Evolutionary conservation across 805 yeast genomes (phyloP).

Genomic region (Starmera pachycereana): DNA sequence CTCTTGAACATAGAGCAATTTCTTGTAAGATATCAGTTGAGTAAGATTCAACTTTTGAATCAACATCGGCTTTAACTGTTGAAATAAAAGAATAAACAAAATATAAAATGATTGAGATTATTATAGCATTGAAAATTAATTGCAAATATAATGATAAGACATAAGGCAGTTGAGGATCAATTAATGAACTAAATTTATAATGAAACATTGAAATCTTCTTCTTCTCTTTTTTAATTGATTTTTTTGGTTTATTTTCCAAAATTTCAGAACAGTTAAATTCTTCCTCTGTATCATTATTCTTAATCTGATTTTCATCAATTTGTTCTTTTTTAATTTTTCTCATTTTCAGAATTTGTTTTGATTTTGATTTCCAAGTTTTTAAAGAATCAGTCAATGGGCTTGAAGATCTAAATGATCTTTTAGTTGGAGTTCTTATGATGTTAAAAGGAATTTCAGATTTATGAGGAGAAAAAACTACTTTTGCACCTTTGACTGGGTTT

Average conservation of each 20-base stretch:
- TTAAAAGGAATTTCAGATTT: conserved; percentile 11
- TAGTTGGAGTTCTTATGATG: not conserved
- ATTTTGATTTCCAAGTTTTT: conserved; percentile 3
- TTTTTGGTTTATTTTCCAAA: conserved; percentile 1
- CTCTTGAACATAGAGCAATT: conserved; percentile 57
- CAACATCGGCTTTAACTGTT: conserved; percentile 60
- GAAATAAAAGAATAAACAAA: conserved; percentile 39
- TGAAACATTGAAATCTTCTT: conserved; percentile 1
- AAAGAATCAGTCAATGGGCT: conserved; percentile 17
- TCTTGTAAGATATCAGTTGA: conserved; percentile 50
- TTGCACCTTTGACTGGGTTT: conserved; percentile 24
- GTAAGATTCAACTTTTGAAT: conserved; percentile 54
- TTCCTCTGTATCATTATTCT: not conserved
- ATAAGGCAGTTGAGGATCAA: conserved; percentile 43
- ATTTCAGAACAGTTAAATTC: too few species aligned
- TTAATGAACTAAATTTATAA: conserved; percentile 7
- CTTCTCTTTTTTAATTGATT: conserved; percentile 1
- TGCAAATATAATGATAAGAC: conserved; percentile 55
- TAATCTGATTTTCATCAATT: not conserved
- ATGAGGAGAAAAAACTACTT: conserved; percentile 26
- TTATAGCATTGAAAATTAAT: conserved; percentile 42
- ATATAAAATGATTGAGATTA: conserved; percentile 42
- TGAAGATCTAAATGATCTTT: conserved; percentile 7
- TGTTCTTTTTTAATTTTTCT: conserved; percentile 1
- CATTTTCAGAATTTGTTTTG: not conserved